Evolutionary conservation across 2,329 filamentous ascomycete species (phyloP), one percentile per base, ranked within the genome.

Genomic region (Hypoxylon rubiginosum): DNA sequence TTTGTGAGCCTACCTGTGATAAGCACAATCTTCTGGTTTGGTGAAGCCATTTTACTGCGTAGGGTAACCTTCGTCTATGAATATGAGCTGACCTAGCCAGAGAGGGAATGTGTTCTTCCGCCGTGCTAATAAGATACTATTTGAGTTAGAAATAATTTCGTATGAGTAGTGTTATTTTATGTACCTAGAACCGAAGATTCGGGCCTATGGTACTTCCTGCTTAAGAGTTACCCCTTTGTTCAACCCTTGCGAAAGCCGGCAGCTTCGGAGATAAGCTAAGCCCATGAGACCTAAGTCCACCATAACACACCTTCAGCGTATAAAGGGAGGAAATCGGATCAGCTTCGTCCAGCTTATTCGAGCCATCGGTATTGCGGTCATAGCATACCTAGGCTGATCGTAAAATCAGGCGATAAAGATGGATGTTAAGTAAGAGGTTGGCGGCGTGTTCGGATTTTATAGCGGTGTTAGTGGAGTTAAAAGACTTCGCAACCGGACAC

Each of bases 21-120:
- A 15, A 68, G 49, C 17, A 68, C 62, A 15, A 68, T 62, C 21
- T 45, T 62, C 11, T 66, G 62, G 28, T 60, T 34, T 13, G 34
- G 28, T 2, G 30, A 59, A 36, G 64, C 46, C 64, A 67, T 67
- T 30, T 53, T 36, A 13, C 8, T 24, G 11, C 10, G 9, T 17
- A 24, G 36, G 10, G 17, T 43, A 43, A 19, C 39, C n/a, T 13
- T 46, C 13, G 41, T 46, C 17, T 21, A 17, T 19, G 21, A 24
- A 15, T 21, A 7, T 13, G 21, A 46, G 17, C 8, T 24, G 19
- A 45, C 41, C 11, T 21, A 15, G 7, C 19, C 19, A 21, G 7
- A 21, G 41, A 46, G 41, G 13, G 24, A 19, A 9, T 17, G 17
- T 43, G 4, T 43, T 43, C 39, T 39, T 3, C 34, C 9, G 17